A percentile compares a stretch with the other conserved stretches of the same genome.
phyloP scores from a whole-genome alignment of 306 rosid species.

The Mimosa pudica region DNA sequence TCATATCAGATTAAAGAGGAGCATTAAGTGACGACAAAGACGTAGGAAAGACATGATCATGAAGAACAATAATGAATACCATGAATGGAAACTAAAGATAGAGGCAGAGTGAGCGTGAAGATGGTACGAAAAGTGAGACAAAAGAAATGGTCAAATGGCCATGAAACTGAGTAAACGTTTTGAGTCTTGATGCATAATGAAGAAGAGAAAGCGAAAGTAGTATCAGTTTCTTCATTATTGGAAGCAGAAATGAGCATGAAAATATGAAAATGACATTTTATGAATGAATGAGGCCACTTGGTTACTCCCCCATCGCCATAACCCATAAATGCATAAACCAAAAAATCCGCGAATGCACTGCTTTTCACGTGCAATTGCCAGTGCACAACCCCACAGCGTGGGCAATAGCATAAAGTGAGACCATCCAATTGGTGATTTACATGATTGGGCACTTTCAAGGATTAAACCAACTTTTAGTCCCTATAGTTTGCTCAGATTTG shows the following conservation, averaged over 20 bases:
- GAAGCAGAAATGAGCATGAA: background rate
- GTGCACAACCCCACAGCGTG: background rate
- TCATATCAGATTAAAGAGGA: background rate
- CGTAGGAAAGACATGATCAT: background rate
- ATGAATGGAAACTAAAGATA: background rate
- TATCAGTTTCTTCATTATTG: background rate
- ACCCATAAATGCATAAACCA: background rate
- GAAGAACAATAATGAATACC: background rate
- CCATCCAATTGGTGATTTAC: background rate
- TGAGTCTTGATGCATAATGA: background rate
- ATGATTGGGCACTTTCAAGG: background rate
- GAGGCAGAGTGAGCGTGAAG: constrained; percentile 33
- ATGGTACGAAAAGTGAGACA: background rate
- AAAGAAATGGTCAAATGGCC: background rate
- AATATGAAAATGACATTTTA: background rate
- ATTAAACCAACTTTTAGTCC: too few relatives aligned
- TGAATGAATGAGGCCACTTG: background rate
- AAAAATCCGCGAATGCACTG: background rate
- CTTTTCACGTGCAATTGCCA: constrained; percentile 12
- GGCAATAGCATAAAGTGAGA: background rate
- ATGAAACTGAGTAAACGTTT: background rate
- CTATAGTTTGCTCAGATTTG: too few relatives aligned
- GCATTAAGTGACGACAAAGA: background rate
- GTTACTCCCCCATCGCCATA: background rate
- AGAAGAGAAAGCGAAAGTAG: background rate